Percentiles rank a stretch among this genome's conserved stretches.
Evolutionary conservation across 2,329 filamentous ascomycete genomes (phyloP).

Genomic region (Trichoderma sp.): DNA sequence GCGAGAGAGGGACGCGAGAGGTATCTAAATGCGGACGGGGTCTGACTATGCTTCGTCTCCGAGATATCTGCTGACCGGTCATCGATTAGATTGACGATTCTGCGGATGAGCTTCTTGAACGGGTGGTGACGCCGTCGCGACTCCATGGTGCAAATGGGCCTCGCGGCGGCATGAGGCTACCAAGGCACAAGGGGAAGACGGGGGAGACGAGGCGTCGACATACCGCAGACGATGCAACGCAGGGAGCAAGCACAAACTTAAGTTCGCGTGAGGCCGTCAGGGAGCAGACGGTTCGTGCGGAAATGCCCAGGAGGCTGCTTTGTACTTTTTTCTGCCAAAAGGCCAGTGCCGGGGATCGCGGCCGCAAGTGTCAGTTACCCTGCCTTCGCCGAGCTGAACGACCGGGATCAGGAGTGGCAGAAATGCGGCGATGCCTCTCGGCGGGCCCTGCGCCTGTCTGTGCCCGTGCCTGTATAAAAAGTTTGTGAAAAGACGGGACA

Average conservation of each 20-base stretch:
- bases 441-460: conserved; percentile 12
- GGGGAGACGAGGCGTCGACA: conserved; percentile 18
- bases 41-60: conserved; percentile 30
- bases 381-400: conserved; percentile 13
- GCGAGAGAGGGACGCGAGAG: conserved; percentile 30
- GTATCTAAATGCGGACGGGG: conserved; percentile 15
- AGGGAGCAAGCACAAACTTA: too few relatives aligned
- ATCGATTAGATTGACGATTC: conserved; percentile 36
- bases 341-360: conserved; percentile 16
- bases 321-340: not conserved
- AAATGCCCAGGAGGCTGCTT: conserved; percentile 22
- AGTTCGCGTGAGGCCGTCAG: conserved; percentile 22
- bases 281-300: conserved; percentile 9
- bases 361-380: conserved; percentile 25
- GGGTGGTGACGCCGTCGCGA: conserved; percentile 32
- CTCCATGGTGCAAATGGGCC: conserved; percentile 33
- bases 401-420: conserved; percentile 25
- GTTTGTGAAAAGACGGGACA: conserved; percentile 13
- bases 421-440: conserved; percentile 20
- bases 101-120: conserved; percentile 40
- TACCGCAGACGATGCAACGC: conserved; percentile 21
- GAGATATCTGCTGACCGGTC: conserved; percentile 21
- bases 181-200: conserved; percentile 5
- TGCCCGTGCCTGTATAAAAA: conserved; percentile 17
- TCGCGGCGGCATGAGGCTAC: conserved; percentile 8